phyloP scores from a whole-genome alignment of 1,284 basidiomycete species.

The Ceratobasidium sp. region DNA sequence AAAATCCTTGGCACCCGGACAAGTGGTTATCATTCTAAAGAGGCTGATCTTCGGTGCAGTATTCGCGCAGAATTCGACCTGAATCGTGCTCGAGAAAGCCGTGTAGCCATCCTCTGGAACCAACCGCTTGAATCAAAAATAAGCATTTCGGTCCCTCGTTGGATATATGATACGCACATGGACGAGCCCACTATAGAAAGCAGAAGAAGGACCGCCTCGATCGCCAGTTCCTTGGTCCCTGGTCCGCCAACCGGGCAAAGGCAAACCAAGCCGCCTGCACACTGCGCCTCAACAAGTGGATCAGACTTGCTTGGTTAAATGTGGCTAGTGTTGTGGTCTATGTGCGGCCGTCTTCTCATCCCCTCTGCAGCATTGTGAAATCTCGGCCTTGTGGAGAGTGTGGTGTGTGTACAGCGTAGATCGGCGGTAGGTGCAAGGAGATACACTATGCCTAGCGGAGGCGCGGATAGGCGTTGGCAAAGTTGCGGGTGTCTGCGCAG shows the following conservation, averaged over 20 bases:
- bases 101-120: neutral
- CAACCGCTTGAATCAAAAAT: neutral
- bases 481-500: neutral
- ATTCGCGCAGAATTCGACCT: no score
- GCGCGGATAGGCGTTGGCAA: neutral
- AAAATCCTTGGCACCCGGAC: neutral
- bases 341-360: neutral
- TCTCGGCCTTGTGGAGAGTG: neutral
- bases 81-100: no score
- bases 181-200: neutral
- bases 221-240: neutral
- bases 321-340: neutral
- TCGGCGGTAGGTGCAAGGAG: neutral
- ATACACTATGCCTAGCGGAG: neutral
- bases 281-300: neutral
- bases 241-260: neutral
- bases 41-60: neutral
- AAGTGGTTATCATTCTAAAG: neutral
- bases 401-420: neutral
- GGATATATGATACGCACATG: neutral
- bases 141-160: neutral
- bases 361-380: neutral
- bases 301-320: neutral
- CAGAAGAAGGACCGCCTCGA: neutral
- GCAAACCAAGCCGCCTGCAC: neutral